Base-by-base conservation (phyloP, 768 basidiomycete genomes). In the Pisolithus albus region DNA sequence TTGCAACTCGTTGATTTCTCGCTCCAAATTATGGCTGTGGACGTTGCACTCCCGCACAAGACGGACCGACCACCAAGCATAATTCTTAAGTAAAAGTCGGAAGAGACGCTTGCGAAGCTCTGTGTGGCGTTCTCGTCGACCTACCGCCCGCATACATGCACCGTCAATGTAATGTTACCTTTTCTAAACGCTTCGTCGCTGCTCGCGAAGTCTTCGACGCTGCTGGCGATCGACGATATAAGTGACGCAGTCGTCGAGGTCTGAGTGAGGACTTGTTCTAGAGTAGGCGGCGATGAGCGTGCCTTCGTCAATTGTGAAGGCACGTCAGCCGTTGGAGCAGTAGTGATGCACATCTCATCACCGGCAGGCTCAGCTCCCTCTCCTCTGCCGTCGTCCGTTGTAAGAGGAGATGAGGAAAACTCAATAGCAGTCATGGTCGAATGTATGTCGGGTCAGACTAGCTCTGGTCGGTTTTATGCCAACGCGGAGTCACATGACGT, bases 21-120 rank as follows among this genome's bases (percentile, higher is more conserved):
- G 30, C 15, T 37, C 44, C 4, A 68, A 51, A n/a, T 23, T 34
- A 0, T 37, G 49, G n/a, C 63, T 58, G 2, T 55, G 55, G 0
- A 30, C 10, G 36, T 53, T 38, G 26, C 52, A 47, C 30, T 67
- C 67, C 6, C 56, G 53, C 16, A 46, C 36, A 11, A 63, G 21
- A 0, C 66, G 62, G 5, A 62, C 65, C 7, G 30, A 62, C 37
- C 66, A 60, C 66, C 66, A 67, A 4, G 63, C 54, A 19, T 66
- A 58, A 24, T 52, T 57, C 15, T 32, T 24, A 1, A 64, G 18
- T 16, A 57, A 32, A 5, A 30, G 26, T 7, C 50, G 53, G 13
- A 64, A 51, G 46, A 68, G 24, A 3, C 53, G 60, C 32, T 47
- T 47, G 34, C 56, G 64, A 26, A 66, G 43, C 41, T 68, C 66